Conservation (phyloP, 2,329 filamentous ascomycete genomes). For the Talaromyces amestolkiae region DNA sequence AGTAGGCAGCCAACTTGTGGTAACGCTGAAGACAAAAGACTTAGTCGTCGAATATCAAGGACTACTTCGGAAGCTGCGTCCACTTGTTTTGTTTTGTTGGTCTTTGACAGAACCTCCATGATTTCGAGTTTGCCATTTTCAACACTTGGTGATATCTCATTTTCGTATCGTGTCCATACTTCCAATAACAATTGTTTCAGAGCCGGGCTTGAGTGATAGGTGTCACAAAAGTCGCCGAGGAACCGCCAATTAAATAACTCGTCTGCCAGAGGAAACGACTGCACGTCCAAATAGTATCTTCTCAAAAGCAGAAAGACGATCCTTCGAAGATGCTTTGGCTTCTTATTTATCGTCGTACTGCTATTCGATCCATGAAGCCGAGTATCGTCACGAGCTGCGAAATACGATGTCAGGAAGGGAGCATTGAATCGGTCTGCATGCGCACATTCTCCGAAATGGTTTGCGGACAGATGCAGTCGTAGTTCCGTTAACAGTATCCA, state of each 20-base stretch:
- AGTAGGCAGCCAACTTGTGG: constrained; percentile 58
- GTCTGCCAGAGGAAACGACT: constrained; percentile 41
- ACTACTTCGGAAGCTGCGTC: constrained; percentile 22
- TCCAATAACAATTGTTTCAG: constrained; percentile 53
- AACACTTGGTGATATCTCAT: constrained; percentile 34
- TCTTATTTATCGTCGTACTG: constrained; percentile 16
- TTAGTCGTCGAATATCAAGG: constrained; percentile 37
- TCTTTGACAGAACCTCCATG: constrained; percentile 31
- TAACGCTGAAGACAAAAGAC: constrained; percentile 39
- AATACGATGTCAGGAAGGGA: constrained; percentile 66
- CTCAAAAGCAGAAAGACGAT: constrained; percentile 63
- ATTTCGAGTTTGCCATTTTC: constrained; percentile 37
- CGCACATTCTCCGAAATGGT: constrained; percentile 54
- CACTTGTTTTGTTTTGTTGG: constrained; percentile 12
- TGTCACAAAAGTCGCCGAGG: constrained; percentile 64
- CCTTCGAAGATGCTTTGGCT: constrained; percentile 54
- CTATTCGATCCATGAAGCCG: constrained; percentile 37
- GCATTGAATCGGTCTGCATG: constrained; percentile 58
- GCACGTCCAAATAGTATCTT: constrained; percentile 52
- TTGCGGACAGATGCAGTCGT: constrained; percentile 59
- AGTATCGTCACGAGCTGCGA: constrained; percentile 41
- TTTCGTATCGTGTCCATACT: constrained; percentile 43
- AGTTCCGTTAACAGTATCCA: constrained; percentile 69
- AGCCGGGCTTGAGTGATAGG: constrained; percentile 64
- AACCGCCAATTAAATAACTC: constrained; percentile 63